phyloP scores from a whole-genome alignment of 2,329 filamentous ascomycete species.

The Juglanconis oblonga region DNA sequence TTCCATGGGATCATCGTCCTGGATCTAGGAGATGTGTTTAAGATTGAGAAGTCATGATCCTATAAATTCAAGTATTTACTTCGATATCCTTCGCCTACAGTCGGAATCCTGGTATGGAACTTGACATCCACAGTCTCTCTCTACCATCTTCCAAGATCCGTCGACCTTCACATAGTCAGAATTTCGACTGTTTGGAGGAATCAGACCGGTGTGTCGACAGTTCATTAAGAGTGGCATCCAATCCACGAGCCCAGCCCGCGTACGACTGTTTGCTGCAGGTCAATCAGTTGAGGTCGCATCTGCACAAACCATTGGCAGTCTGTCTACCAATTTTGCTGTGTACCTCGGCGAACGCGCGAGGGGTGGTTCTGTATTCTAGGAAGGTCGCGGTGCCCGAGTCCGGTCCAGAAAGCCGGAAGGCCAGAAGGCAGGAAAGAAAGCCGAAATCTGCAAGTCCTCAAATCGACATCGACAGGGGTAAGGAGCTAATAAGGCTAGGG shows the following conservation, averaged over 20 bases:
- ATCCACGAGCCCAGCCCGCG: neutral
- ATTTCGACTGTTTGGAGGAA: no score
- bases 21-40: no score
- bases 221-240: neutral
- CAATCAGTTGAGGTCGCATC: neutral
- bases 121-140: neutral
- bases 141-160: neutral
- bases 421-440: neutral
- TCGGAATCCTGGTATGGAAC: neutral
- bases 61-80: neutral
- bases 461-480: neutral
- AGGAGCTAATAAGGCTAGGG: neutral
- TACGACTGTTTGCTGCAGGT: neutral
- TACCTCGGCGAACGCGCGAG: no score
- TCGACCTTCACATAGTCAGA: neutral
- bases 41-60: no score
- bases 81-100: neutral
- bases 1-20: no score
- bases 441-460: neutral
- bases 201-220: neutral
- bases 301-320: neutral
- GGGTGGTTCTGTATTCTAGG: no score
- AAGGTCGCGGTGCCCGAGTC: no score
- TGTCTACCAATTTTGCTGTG: neutral
- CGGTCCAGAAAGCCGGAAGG: no score